phyloP scores from a whole-genome alignment of 2,329 filamentous ascomycete genomes.

The Cadophora sp. region DNA sequence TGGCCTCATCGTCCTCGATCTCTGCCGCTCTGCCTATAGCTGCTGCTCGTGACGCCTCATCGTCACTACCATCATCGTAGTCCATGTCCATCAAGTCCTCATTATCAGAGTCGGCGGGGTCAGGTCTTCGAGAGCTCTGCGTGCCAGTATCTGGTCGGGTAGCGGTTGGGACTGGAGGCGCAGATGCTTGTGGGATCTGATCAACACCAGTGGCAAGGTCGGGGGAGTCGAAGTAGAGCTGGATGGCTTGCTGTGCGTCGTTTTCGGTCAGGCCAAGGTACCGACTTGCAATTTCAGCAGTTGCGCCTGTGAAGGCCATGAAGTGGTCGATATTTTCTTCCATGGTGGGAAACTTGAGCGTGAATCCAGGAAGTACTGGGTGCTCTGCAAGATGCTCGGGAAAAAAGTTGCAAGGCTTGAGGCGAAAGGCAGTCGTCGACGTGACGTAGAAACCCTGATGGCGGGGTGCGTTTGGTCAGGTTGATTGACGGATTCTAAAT shows the following conservation, averaged over 20 bases:
- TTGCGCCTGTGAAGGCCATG: slow-evolving; percentile 79
- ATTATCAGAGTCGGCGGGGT: slow-evolving; percentile 77
- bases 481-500: background rate
- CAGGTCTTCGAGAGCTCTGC: slow-evolving; percentile 60
- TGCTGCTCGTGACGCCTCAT: slow-evolving; percentile 36
- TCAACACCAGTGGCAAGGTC: slow-evolving; percentile 59
- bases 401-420: background rate
- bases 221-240: slow-evolving; percentile 89
- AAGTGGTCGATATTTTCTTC: slow-evolving; percentile 78
- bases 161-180: slow-evolving; percentile 42
- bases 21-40: slow-evolving; percentile 57
- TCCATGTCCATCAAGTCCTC: slow-evolving; percentile 60
- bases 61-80: slow-evolving; percentile 48
- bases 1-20: slow-evolving; percentile 89
- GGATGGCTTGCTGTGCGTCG: slow-evolving; percentile 84
- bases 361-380: slow-evolving; percentile 1
- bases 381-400: slow-evolving; percentile 12
- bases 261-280: slow-evolving; percentile 87
- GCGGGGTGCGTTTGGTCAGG: slow-evolving; percentile 16
- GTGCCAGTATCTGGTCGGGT: slow-evolving; percentile 51
- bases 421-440: slow-evolving; percentile 1
- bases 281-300: slow-evolving; percentile 75
- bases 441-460: slow-evolving; percentile 24
- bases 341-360: slow-evolving; percentile 34
- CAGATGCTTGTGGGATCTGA: slow-evolving; percentile 30